These are phyloP conservation scores for Fusarium sp. DNA, from an alignment of 2,329 filamentous ascomycete species.

Conservation along the genomic window DNA sequence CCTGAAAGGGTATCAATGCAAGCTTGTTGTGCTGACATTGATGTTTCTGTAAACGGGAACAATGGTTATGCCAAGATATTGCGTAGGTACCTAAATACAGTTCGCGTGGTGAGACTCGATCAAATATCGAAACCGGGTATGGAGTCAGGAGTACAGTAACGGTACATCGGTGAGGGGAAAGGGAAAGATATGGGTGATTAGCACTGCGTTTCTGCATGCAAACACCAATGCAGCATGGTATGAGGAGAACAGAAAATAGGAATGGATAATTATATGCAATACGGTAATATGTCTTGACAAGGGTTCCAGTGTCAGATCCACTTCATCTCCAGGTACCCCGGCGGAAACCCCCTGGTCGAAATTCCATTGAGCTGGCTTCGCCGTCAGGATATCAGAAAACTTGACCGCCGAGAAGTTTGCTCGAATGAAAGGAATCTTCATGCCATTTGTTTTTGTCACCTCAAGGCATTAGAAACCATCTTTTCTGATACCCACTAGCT, in stretches of 20 bases:
- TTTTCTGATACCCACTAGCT: neutral
- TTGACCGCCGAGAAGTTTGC: neutral
- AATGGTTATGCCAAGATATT: neutral
- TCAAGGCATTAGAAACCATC: neutral
- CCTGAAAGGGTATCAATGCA: no score
- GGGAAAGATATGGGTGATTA: slow-evolving; percentile 20
- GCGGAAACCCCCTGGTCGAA: slow-evolving; percentile 11
- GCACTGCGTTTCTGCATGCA: slow-evolving; percentile 32
- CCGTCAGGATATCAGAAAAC: neutral
- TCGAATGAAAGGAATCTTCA: neutral
- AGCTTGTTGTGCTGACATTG: no score
- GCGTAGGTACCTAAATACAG: neutral
- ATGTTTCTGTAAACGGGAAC: neutral
- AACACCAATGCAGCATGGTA: slow-evolving; percentile 39
- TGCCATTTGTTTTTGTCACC: neutral
- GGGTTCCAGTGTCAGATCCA: slow-evolving; percentile 17
- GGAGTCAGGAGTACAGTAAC: neutral
- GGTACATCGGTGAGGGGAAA: slow-evolving; percentile 25
- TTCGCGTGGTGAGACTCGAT: neutral
- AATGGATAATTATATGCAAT: slow-evolving; percentile 24
- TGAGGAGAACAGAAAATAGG: slow-evolving; percentile 3
- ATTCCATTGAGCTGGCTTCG: slow-evolving; percentile 4
- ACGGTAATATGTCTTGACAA: slow-evolving; percentile 7
- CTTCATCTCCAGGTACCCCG: slow-evolving; percentile 25
- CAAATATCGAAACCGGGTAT: slow-evolving; percentile 9